phyloP scores from a whole-genome alignment of 441 rosid species.

The Erodium moschatum region DNA sequence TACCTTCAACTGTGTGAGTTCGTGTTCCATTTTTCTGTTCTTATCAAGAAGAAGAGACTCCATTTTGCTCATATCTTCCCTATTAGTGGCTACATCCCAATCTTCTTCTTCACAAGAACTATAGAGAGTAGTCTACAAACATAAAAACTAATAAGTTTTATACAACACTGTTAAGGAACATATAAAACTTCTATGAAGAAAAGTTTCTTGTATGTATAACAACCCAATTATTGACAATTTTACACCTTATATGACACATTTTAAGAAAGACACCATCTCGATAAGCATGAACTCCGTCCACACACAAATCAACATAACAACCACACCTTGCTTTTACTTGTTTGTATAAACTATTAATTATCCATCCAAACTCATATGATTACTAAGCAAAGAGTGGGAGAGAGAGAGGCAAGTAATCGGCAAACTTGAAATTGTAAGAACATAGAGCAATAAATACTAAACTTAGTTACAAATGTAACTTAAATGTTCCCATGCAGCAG shows the following conservation, averaged over 20 bases:
- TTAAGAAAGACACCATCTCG: neutral
- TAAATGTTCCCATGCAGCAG: neutral
- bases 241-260: neutral
- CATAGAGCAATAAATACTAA: neutral
- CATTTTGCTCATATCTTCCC: conserved; percentile 98
- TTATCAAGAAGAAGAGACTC: conserved; percentile 97
- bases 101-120: conserved; percentile 98
- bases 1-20: conserved; percentile 89
- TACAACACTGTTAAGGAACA: neutral
- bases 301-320: neutral
- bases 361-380: neutral
- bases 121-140: conserved; percentile 79
- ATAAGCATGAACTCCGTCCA: neutral
- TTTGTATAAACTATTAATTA: neutral
- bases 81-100: conserved; percentile 92
- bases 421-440: neutral
- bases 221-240: neutral
- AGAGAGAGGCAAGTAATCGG: neutral
- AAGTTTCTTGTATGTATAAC: neutral
- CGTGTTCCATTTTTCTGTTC: conserved; percentile 95
- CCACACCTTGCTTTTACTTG: neutral
- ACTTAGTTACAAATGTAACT: neutral
- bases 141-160: conserved; percentile 13
- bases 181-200: no score
- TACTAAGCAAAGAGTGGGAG: neutral